Percentiles rank a stretch among this genome's conserved stretches.
Conservation (phyloP, 306 rosid species). For the Cicer pinnatifidum region DNA sequence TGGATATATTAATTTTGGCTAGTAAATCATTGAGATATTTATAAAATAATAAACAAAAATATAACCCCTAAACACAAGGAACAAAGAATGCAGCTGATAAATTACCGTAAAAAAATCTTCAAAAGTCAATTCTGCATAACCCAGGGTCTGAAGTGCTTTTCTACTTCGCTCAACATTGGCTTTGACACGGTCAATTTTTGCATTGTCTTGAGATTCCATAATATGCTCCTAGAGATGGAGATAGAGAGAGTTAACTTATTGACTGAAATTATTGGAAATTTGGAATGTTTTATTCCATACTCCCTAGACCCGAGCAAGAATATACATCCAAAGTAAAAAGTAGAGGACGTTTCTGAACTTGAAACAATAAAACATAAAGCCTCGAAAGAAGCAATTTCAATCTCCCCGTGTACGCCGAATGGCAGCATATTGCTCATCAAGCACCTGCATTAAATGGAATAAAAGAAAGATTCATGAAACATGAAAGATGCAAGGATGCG, state of each 20-base stretch:
- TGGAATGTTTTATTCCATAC: conserved; percentile 34
- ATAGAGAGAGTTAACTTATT: conserved; percentile 31
- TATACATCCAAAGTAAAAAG: conserved; percentile 17
- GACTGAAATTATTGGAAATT: conserved; percentile 31
- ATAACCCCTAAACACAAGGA: too few relatives aligned
- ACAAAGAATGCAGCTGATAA: too few relatives aligned
- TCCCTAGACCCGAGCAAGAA: conserved; percentile 30
- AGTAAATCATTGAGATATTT: too few relatives aligned
- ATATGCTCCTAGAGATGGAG: conserved; percentile 14
- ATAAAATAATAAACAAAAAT: too few relatives aligned
- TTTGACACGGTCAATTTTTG: too few relatives aligned
- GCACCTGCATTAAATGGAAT: conserved; percentile 61
- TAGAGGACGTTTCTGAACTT: conserved; percentile 32
- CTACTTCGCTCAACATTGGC: too few relatives aligned
- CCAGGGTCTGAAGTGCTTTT: too few relatives aligned
- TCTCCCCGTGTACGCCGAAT: conserved; percentile 95
- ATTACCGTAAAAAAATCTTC: too few relatives aligned
- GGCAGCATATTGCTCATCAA: conserved; percentile 76
- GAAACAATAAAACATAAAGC: conserved; percentile 70
- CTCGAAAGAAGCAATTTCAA: conserved; percentile 93
- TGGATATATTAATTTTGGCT: too few relatives aligned
- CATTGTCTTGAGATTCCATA: too few relatives aligned
- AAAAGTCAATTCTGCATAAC: too few relatives aligned
- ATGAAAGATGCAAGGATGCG: conserved; percentile 23
- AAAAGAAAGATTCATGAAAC: conserved; percentile 27